Evolutionary conservation across 2,329 filamentous ascomycete species (phyloP).

Genomic region (Arthrobotrys sinensis): DNA sequence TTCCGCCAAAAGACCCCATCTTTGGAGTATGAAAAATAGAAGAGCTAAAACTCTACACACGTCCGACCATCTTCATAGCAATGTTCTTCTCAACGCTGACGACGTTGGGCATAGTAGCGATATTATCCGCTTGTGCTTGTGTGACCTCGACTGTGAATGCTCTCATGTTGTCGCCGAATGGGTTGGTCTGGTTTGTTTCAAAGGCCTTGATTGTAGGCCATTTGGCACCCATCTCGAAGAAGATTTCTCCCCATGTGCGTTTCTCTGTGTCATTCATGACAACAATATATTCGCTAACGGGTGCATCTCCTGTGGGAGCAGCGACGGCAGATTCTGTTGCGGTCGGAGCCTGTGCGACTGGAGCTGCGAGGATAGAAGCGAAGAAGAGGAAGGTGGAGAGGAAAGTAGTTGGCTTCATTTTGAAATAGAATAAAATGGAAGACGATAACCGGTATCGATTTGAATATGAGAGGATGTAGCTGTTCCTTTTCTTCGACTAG

Average conservation of each 20-base stretch:
- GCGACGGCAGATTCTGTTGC: background rate
- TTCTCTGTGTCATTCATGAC: slow-evolving; percentile 32
- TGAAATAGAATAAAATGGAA: background rate
- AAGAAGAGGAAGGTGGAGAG: slow-evolving; percentile 24
- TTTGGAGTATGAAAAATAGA: too few relatives aligned
- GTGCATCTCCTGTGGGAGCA: background rate
- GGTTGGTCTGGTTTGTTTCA: slow-evolving; percentile 1
- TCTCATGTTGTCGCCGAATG: slow-evolving; percentile 31
- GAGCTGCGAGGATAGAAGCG: slow-evolving; percentile 11
- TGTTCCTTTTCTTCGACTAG: background rate
- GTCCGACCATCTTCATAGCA: slow-evolving; percentile 14
- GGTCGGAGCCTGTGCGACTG: slow-evolving; percentile 6
- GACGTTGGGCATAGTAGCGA: slow-evolving; percentile 32
- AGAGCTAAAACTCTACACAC: background rate
- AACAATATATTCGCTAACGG: slow-evolving; percentile 16
- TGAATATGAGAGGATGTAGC: background rate
- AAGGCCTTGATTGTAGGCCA: slow-evolving; percentile 24
- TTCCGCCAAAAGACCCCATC: background rate
- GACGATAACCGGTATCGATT: slow-evolving; percentile 1
- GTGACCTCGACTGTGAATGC: slow-evolving; percentile 24
- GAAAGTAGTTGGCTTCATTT: slow-evolving; percentile 30
- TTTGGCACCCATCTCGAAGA: slow-evolving; percentile 19
- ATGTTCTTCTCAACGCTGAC: slow-evolving; percentile 39
- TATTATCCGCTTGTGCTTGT: slow-evolving; percentile 29
- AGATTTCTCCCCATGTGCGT: slow-evolving; percentile 26